A percentile compares a stretch with the other conserved stretches of the same genome.
Conservation (phyloP, 2,329 filamentous ascomycete genomes). For the Xylaria sp. region DNA sequence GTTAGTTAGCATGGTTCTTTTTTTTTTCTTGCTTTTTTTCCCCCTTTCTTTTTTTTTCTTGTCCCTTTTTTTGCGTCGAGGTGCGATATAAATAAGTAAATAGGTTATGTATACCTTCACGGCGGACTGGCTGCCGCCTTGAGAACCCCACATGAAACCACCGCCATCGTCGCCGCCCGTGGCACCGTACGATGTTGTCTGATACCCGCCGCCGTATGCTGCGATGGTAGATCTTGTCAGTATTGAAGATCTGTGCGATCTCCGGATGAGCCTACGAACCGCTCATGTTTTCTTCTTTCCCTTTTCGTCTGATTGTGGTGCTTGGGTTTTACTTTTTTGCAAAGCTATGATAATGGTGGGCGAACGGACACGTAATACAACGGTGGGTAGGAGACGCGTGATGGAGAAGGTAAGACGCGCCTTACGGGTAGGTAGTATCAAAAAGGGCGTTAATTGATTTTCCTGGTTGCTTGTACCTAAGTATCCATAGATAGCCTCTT, state of each 20-base stretch:
- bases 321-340: constrained; percentile 5
- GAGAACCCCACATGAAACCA: constrained; percentile 71
- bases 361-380: no score
- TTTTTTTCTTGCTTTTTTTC: no score
- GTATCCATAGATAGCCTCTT: no score
- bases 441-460: constrained; percentile 39
- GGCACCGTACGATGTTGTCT: constrained; percentile 60
- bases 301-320: constrained; percentile 12
- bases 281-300: constrained; percentile 32
- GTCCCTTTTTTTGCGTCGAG: background rate
- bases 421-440: constrained; percentile 19
- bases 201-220: constrained; percentile 62
- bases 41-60: no score
- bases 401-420: constrained; percentile 43
- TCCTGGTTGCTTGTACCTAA: background rate
- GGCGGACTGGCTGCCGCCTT: constrained; percentile 65
- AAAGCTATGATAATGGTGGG: constrained; percentile 21
- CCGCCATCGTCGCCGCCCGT: constrained; percentile 70
- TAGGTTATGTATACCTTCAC: constrained; percentile 46
- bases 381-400: constrained; percentile 43
- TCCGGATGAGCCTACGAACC: constrained; percentile 25
- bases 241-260: background rate
- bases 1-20: constrained; percentile 1
- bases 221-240: constrained; percentile 42
- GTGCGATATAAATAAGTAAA: no score